Evolutionary conservation across 2,329 filamentous ascomycete genomes (phyloP).

Genomic region (Monosporascus sp.): DNA sequence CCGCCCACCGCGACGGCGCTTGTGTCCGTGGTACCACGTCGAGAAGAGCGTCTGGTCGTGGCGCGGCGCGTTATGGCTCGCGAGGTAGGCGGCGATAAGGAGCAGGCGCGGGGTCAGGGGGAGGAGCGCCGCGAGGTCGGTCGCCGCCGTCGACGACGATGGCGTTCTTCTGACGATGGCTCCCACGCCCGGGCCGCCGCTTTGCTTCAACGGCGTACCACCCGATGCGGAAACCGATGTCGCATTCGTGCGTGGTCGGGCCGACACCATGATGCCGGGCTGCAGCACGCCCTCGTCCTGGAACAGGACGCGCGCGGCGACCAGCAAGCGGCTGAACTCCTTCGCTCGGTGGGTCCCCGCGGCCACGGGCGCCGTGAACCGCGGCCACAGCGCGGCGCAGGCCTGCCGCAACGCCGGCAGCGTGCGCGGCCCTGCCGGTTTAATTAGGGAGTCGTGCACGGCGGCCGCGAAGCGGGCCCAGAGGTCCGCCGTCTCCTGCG

Average conservation of each 20-base stretch:
- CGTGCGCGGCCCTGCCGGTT: conserved; percentile 68
- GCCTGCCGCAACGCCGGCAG: conserved; percentile 66
- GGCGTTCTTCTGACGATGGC: background rate
- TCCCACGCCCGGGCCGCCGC: no score
- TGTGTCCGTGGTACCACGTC: conserved; percentile 54
- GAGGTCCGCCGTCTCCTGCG: conserved; percentile 57
- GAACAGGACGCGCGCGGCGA: conserved; percentile 63
- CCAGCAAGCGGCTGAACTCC: conserved; percentile 80
- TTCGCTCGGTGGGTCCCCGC: conserved; percentile 67
- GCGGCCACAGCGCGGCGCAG: conserved; percentile 73
- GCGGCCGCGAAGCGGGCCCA: conserved; percentile 78
- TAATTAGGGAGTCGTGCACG: conserved; percentile 81
- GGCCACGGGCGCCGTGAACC: conserved; percentile 73
- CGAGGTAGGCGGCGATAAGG: conserved; percentile 72
- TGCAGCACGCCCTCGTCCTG: conserved; percentile 67
- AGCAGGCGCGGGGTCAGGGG: conserved; percentile 70
- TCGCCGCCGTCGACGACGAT: conserved; percentile 12
- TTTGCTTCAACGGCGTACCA: background rate
- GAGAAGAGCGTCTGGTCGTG: conserved; percentile 73
- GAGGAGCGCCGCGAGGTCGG: conserved; percentile 51
- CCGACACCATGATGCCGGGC: conserved; percentile 49
- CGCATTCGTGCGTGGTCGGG: background rate
- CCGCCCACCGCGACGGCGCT: conserved; percentile 33
- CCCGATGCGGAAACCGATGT: background rate
- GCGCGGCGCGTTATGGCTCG: conserved; percentile 72